Conservation (phyloP, 306 rosid genomes). For the Trifolium fragiferum region DNA sequence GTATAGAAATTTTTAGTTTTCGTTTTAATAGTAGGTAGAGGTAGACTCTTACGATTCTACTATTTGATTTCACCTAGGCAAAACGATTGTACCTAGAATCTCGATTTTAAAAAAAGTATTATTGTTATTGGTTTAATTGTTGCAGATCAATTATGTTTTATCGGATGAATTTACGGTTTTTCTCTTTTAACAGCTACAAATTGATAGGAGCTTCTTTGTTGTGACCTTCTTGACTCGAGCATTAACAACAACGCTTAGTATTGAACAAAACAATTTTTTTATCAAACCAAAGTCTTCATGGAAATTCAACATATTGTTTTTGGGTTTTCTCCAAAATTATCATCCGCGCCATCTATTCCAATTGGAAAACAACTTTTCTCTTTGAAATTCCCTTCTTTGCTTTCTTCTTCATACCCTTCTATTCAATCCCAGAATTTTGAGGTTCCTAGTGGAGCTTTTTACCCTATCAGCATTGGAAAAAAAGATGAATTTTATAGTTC, state of each 20-base stretch:
- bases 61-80: background rate
- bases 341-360: constrained; percentile 31
- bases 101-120: background rate
- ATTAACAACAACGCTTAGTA: constrained; percentile 1
- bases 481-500: constrained; percentile 29
- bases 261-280: background rate
- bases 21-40: background rate
- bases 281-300: constrained; percentile 24
- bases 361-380: constrained; percentile 38
- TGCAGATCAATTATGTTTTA: background rate
- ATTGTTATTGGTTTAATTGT: background rate
- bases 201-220: constrained; percentile 6
- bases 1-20: background rate
- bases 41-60: background rate
- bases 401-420: constrained; percentile 39
- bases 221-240: background rate
- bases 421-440: constrained; percentile 39
- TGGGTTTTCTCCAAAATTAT: constrained; percentile 49
- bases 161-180: background rate
- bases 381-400: constrained; percentile 21
- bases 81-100: background rate
- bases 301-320: constrained; percentile 41
- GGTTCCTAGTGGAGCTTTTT: constrained; percentile 33
- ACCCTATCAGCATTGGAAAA: constrained; percentile 25
- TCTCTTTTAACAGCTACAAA: background rate